Conservation (phyloP, 148 eudicot genomes). For the Simmondsia chinensis region DNA sequence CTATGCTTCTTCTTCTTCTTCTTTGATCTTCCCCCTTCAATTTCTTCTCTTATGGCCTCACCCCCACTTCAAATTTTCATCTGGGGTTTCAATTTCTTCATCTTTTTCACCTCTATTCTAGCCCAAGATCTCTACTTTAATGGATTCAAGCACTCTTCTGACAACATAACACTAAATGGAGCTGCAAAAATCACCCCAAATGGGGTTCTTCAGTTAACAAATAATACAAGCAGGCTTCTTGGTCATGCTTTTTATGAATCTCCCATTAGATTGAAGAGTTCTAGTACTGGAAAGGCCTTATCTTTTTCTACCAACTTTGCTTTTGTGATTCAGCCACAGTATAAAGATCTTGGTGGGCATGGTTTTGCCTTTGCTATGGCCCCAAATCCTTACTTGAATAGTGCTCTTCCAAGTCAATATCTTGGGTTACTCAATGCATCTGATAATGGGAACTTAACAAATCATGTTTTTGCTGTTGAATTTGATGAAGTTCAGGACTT, state of each 20-base stretch:
- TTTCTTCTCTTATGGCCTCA: too few species aligned
- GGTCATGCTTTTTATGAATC: slow-evolving; percentile 62
- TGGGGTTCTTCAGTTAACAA: slow-evolving; percentile 51
- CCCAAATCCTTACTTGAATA: slow-evolving; percentile 24
- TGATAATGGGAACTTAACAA: slow-evolving; percentile 52
- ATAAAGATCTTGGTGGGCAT: slow-evolving; percentile 65
- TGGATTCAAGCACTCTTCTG: slow-evolving; percentile 35
- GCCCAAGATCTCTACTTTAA: slow-evolving; percentile 41
- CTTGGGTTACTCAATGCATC: slow-evolving; percentile 50
- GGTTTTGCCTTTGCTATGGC: slow-evolving; percentile 73
- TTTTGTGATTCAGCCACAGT: slow-evolving; percentile 56
- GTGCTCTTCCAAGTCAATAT: slow-evolving; percentile 68
- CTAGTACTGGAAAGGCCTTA: slow-evolving; percentile 22
- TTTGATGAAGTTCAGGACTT: slow-evolving; percentile 77
- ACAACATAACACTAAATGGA: slow-evolving; percentile 40
- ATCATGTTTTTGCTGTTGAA: slow-evolving; percentile 73
- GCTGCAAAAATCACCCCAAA: slow-evolving; percentile 34
- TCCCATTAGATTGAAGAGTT: slow-evolving; percentile 43
- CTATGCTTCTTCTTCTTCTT: too few species aligned
- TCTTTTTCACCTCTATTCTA: slow-evolving; percentile 16
- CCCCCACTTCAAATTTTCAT: slow-evolving; percentile 4
- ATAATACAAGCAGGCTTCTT: slow-evolving; percentile 29
- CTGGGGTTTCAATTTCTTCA: slow-evolving; percentile 18
- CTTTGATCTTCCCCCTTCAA: too few species aligned
- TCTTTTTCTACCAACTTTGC: slow-evolving; percentile 83